Evolutionary conservation across 177 flowering plant genomes (phyloP), one percentile per base, ranked within the genome.

Genomic region (Telopea speciosissima): DNA sequence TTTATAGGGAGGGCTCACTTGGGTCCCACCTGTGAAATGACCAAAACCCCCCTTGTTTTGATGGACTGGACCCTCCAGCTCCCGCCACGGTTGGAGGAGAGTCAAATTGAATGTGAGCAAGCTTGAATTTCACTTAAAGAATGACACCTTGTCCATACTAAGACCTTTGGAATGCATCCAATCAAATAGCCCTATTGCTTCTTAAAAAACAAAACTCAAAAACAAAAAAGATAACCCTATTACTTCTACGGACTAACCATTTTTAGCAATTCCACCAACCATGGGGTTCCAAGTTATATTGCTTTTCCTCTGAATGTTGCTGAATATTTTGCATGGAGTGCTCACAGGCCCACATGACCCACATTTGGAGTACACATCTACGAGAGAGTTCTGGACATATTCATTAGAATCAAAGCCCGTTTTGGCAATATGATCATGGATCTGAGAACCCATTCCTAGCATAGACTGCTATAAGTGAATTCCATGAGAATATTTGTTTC

Each of bases 251-350:
- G 89, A 83, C 63, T 76, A 59, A 45, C 96, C 94, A 68, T 84
- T 89, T 67, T 83, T 91, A 74, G 83, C 78, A 70, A 85, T 83
- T 10, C 94, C 92, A 71, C 83, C 73, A 42, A 91, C 82, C 91
- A 92, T 90, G 40, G 86, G 84, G 70, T 89, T 90, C 94, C 97
- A 92, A 6, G 94, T 73, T 24, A 90, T 78, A 36, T 84, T 77
- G 72, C 85, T 74, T 77, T 62, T 84, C 13, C 63, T 62, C 68
- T 75, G 58, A 49, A 73, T 69, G 26, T 69, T 61, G 19, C 74
- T 66, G 63, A 89, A 90, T 56, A 87, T 68, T 69, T 12, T 52
- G 45, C 75, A 66, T 28, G 97, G 91, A 24, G 70, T 74, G 69
- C 84, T 79, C 61, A 83, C 76, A 40, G 66, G n/a, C 67, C 85